A percentile compares a stretch with the other conserved stretches of the same genome.
Conservation (phyloP, 441 rosid genomes). For the Francoa sonchifolia region DNA sequence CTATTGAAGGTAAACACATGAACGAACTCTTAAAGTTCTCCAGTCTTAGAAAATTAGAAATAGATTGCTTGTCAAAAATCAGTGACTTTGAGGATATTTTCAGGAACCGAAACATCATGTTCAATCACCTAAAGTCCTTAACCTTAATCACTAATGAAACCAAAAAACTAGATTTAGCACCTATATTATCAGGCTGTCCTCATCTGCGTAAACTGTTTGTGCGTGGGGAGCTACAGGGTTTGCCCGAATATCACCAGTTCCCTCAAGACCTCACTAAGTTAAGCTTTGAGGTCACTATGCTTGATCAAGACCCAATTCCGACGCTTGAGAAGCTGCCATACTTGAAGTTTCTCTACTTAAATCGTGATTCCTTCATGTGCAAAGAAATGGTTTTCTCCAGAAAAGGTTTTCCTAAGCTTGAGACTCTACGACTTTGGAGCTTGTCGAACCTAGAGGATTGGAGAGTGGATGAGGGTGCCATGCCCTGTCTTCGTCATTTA, state of each 20-base stretch:
- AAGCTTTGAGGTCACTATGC: neutral
- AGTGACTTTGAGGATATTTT: slow-evolving; percentile 1
- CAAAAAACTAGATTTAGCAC: neutral
- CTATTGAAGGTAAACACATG: neutral
- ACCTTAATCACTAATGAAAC: slow-evolving; percentile 2
- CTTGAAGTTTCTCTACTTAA: slow-evolving; percentile 1
- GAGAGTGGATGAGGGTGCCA: slow-evolving; percentile 29
- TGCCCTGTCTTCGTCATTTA: slow-evolving; percentile 20
- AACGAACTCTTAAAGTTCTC: slow-evolving; percentile 3
- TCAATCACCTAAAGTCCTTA: neutral
- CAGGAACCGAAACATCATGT: neutral
- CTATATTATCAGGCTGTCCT: slow-evolving; percentile 5
- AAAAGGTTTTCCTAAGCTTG: slow-evolving; percentile 13
- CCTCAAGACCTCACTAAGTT: slow-evolving; percentile 8
- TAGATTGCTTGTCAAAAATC: neutral
- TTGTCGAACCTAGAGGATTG: slow-evolving; percentile 19
- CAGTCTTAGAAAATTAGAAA: slow-evolving; percentile 7
- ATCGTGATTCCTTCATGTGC: neutral
- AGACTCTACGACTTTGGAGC: slow-evolving; percentile 3
- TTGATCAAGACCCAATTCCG: slow-evolving; percentile 7
- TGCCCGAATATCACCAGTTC: neutral
- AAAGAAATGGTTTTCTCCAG: slow-evolving; percentile 12
- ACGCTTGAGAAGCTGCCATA: slow-evolving; percentile 8
- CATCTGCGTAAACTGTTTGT: slow-evolving; percentile 1
- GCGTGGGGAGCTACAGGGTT: neutral